These are phyloP conservation scores for Clohesyomyces aquaticus DNA, from an alignment of 495 filamentous ascomycete species.

Conservation along the genomic window DNA sequence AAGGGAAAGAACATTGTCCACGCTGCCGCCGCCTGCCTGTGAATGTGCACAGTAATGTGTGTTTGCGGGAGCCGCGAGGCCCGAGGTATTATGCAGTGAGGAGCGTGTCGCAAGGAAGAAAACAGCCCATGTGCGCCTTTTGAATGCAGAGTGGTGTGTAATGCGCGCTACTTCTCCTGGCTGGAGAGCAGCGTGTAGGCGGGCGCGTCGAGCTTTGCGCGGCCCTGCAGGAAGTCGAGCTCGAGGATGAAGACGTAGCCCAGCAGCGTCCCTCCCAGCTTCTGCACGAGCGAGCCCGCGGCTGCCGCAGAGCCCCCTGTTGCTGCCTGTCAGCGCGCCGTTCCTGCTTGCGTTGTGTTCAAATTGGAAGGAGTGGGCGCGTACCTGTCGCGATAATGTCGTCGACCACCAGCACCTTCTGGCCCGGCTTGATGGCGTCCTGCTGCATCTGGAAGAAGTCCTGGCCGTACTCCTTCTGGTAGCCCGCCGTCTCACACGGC, in stretches of 20 bases:
- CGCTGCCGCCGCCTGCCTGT: too few species aligned
- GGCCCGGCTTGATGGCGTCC: constrained; percentile 79
- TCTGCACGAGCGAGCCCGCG: constrained; percentile 80
- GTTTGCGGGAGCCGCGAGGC: not conserved
- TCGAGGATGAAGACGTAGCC: constrained; percentile 96
- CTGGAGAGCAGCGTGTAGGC: constrained; percentile 80
- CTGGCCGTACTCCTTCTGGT: constrained; percentile 94
- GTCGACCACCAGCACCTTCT: constrained; percentile 90
- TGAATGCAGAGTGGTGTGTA: constrained; percentile 8
- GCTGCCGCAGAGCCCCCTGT: constrained; percentile 89
- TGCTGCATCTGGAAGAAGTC: constrained; percentile 96
- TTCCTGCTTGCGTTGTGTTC: not conserved
- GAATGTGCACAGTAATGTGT: too few species aligned
- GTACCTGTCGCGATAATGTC: constrained; percentile 98
- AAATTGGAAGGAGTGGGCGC: constrained; percentile 29
- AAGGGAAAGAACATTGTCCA: too few species aligned
- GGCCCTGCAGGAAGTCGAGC: constrained; percentile 89
- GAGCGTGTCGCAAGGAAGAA: not conserved
- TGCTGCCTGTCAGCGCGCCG: constrained; percentile 25
- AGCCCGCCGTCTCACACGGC: constrained; percentile 76
- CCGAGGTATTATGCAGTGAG: constrained; percentile 4
- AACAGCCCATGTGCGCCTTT: constrained; percentile 10
- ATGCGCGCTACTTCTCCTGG: constrained; percentile 48
- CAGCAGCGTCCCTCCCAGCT: constrained; percentile 80
- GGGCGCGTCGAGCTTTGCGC: constrained; percentile 83